Percentiles rank a stretch among this genome's conserved stretches.
Conservation (phyloP, 345 rosid genomes). For the Murraya koenigii region DNA sequence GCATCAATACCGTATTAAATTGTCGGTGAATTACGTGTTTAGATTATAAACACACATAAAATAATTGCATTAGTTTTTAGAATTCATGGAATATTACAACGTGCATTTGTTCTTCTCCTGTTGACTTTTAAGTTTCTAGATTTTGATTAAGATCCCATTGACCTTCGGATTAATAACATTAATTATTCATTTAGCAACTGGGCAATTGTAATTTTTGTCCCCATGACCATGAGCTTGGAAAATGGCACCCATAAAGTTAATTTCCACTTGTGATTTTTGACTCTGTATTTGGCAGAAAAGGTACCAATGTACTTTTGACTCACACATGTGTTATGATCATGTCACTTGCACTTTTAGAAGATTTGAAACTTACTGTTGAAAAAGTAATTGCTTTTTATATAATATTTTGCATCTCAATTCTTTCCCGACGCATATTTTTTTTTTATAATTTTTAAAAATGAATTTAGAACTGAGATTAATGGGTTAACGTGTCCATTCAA, state of each 20-base stretch:
- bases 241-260: too few relatives aligned
- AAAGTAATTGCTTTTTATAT: background rate
- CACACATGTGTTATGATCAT: too few relatives aligned
- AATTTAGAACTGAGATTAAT: too few relatives aligned
- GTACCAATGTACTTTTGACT: too few relatives aligned
- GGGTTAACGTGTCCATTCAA: too few relatives aligned
- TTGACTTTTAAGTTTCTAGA: background rate
- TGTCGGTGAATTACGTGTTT: constrained; percentile 3
- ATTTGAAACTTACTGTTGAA: background rate
- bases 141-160: background rate
- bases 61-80: background rate
- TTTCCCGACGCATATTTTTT: background rate
- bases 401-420: background rate
- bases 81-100: background rate
- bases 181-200: background rate
- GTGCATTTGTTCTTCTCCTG: background rate
- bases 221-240: background rate
- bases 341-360: background rate
- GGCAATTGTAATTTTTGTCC: background rate
- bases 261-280: too few relatives aligned
- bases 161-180: background rate
- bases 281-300: too few relatives aligned
- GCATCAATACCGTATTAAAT: background rate
- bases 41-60: background rate
- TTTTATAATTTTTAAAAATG: too few relatives aligned